phyloP scores from a whole-genome alignment of 2,329 filamentous ascomycete species.

The Botrytis sinoallii region DNA sequence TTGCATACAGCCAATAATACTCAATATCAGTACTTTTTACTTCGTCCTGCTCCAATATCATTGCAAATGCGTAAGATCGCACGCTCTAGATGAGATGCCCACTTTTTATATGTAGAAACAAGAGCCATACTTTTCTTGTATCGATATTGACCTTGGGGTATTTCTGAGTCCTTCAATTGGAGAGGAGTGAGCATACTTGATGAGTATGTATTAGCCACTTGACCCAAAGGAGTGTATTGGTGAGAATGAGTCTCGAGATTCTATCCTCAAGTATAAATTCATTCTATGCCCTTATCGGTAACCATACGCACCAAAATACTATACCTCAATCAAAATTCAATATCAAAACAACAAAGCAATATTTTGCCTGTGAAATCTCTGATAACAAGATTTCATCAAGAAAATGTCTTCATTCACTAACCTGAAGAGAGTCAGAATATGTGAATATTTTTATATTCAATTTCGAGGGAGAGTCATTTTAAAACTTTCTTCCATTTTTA shows the following conservation, averaged over 20 bases:
- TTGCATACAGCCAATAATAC: not conserved
- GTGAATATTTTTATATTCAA: not conserved
- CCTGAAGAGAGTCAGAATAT: not conserved
- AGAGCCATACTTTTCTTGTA: not conserved
- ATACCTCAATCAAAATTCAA: not conserved
- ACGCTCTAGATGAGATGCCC: not conserved
- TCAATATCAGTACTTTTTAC: not conserved
- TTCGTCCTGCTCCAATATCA: not conserved
- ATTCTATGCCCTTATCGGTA: not conserved
- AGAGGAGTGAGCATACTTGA: not conserved
- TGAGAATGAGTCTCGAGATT: not conserved
- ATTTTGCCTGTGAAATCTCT: not conserved
- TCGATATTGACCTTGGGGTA: too few relatives aligned
- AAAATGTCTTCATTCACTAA: rapidly evolving
- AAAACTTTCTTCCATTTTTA: not conserved
- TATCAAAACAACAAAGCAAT: not conserved
- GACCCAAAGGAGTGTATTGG: not conserved
- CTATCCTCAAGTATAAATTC: not conserved
- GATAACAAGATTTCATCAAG: not conserved
- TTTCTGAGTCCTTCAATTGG: too few relatives aligned
- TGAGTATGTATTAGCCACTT: not conserved
- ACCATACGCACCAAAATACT: not conserved
- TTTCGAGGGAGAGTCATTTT: not conserved
- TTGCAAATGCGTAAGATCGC: not conserved
- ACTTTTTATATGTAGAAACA: not conserved